A percentile compares a stretch with the other conserved stretches of the same genome.
phyloP scores from a whole-genome alignment of 768 basidiomycete species.

The Ramaria rubella region DNA sequence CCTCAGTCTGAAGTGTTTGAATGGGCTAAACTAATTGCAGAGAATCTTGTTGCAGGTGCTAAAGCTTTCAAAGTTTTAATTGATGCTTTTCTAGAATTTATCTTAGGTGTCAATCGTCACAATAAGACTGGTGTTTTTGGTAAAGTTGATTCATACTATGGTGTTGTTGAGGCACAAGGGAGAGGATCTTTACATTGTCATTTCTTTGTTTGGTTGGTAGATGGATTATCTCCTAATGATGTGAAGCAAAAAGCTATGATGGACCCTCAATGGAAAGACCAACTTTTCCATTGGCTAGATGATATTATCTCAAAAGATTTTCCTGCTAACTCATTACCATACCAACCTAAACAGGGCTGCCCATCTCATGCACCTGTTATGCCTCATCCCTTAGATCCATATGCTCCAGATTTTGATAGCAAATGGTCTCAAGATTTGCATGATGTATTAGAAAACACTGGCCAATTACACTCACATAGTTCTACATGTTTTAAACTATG shows the following conservation, averaged over 20 bases:
- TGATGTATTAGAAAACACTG: not conserved
- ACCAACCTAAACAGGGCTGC: no score
- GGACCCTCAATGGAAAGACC: not conserved
- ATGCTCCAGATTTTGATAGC: not conserved
- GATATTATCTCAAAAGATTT: not conserved
- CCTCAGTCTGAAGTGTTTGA: not conserved
- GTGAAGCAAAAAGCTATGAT: not conserved
- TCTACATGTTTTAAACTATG: constrained; percentile 5
- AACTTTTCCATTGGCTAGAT: not conserved
- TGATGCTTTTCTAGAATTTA: not conserved
- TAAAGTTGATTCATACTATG: not conserved
- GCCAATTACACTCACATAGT: not conserved
- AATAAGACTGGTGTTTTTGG: not conserved
- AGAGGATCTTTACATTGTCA: not conserved
- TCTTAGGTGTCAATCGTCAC: not conserved
- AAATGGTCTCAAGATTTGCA: not conserved
- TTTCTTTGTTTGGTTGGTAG: not conserved
- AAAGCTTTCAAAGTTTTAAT: not conserved
- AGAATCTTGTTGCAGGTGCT: not conserved
- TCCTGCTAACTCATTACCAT: not conserved
- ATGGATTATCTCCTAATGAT: not conserved
- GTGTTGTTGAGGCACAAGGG: constrained; percentile 1
- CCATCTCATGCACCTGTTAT: not conserved
- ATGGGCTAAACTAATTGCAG: not conserved
- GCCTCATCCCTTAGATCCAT: not conserved